Conservation (phyloP, 768 basidiomycete species). For the Sutorius australiensis region DNA sequence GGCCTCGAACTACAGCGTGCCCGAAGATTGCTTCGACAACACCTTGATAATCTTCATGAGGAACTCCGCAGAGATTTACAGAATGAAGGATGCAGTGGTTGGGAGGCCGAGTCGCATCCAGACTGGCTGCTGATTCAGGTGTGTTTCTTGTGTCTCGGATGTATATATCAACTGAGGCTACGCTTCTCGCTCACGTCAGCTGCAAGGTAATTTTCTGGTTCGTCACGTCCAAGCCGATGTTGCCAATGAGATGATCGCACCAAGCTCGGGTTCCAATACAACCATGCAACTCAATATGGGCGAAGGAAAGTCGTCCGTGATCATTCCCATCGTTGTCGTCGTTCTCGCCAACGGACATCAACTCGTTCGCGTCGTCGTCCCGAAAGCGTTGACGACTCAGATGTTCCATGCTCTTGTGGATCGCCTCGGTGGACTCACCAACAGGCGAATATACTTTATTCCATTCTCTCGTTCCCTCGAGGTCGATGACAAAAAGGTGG, state of each 20-base stretch:
- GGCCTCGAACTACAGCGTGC: constrained; percentile 36
- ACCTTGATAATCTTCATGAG: constrained; percentile 19
- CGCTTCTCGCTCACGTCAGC: constrained; percentile 23
- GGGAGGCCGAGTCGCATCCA: constrained; percentile 19
- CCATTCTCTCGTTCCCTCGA: constrained; percentile 46
- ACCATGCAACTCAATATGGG: constrained; percentile 56
- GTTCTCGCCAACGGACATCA: constrained; percentile 41
- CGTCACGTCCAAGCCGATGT: constrained; percentile 42
- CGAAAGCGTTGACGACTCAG: constrained; percentile 43
- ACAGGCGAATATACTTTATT: constrained; percentile 46
- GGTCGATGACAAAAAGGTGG: constrained; percentile 15
- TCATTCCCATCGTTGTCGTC: constrained; percentile 42
- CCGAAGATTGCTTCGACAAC: constrained; percentile 31
- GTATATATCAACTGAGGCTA: background rate
- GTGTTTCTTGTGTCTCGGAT: background rate
- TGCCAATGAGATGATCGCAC: constrained; percentile 46
- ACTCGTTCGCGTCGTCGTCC: constrained; percentile 46
- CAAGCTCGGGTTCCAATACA: constrained; percentile 34
- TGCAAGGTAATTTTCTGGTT: constrained; percentile 42
- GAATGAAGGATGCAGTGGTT: constrained; percentile 22
- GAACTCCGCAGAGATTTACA: constrained; percentile 31
- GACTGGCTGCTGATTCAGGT: constrained; percentile 49
- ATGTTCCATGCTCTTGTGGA: constrained; percentile 49
- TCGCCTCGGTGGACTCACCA: constrained; percentile 41
- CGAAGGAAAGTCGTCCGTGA: constrained; percentile 49